These are phyloP conservation scores for Mrakia blollopis DNA, from an alignment of 768 basidiomycete genomes.

Conservation along the genomic window DNA sequence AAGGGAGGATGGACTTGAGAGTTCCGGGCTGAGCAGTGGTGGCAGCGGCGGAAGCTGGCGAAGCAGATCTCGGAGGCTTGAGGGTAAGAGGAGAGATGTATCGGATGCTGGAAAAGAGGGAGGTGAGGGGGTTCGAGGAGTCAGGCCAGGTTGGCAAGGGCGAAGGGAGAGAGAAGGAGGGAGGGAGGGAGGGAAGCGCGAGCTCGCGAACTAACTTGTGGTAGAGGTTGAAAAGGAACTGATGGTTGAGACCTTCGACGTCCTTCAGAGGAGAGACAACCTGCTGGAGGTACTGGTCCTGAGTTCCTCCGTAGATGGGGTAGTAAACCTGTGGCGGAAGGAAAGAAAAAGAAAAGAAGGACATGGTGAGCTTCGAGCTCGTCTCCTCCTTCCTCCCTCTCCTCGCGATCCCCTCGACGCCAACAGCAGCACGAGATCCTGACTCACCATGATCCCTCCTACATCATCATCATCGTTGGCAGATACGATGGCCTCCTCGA, in stretches of 20 bases:
- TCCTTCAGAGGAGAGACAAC: slow-evolving; percentile 95
- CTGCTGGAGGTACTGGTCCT: slow-evolving; percentile 98
- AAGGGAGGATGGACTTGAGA: slow-evolving; percentile 94
- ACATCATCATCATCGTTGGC: slow-evolving; percentile 81
- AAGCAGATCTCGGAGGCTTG: slow-evolving; percentile 41
- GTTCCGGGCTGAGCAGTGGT: slow-evolving; percentile 54
- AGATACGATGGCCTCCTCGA: slow-evolving; percentile 92
- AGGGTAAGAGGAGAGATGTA: slow-evolving; percentile 78
- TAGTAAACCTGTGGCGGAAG: slow-evolving; percentile 68
- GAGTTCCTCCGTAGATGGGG: slow-evolving; percentile 85
- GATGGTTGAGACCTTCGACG: slow-evolving; percentile 94
- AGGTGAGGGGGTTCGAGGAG: background rate
- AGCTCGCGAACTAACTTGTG: slow-evolving; percentile 64
- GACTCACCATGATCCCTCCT: slow-evolving; percentile 87
- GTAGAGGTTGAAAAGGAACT: slow-evolving; percentile 77
- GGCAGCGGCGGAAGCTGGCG: slow-evolving; percentile 31
- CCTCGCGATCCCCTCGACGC: background rate
- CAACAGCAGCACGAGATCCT: too few species aligned
- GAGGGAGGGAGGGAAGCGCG: background rate
- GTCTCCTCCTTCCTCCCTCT: background rate
- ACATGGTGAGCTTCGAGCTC: background rate
- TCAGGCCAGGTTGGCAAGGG: background rate
- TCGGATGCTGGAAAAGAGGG: slow-evolving; percentile 62
- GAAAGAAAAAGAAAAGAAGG: background rate
- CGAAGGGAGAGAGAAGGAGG: too few species aligned